phyloP scores from a whole-genome alignment of 129 eudicot species.

The Tanacetum coccineum region DNA sequence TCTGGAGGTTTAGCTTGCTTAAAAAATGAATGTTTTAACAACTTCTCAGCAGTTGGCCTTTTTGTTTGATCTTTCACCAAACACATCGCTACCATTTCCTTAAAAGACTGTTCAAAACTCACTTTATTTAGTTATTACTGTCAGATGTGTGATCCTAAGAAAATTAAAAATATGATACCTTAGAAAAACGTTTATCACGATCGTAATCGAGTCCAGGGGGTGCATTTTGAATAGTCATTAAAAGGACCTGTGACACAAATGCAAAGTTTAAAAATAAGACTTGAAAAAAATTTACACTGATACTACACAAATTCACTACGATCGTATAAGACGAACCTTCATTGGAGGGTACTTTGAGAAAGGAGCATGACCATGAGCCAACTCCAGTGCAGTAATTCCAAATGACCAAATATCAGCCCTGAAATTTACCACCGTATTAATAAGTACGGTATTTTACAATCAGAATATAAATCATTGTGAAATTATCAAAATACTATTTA shows the following conservation, averaged over 20 bases:
- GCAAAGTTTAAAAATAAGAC: slow-evolving; percentile 1
- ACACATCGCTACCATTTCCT: slow-evolving; percentile 99
- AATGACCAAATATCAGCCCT: slow-evolving; percentile 99
- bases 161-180: slow-evolving; percentile 48
- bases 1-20: slow-evolving; percentile 91
- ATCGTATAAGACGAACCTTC: slow-evolving; percentile 53
- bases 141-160: neutral
- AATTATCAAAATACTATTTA: slow-evolving; percentile 7
- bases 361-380: slow-evolving; percentile 99
- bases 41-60: slow-evolving; percentile 93
- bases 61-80: slow-evolving; percentile 98
- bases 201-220: slow-evolving; percentile 99
- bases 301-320: slow-evolving; percentile 7
- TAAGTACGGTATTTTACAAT: slow-evolving; percentile 7
- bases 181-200: slow-evolving; percentile 94
- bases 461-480: slow-evolving; percentile 1
- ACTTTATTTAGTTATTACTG: slow-evolving; percentile 15
- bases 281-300: neutral
- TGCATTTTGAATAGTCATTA: slow-evolving; percentile 98
- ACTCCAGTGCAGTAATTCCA: slow-evolving; percentile 95
- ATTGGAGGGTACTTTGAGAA: slow-evolving; percentile 99
- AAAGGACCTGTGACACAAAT: slow-evolving; percentile 60
- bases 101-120: slow-evolving; percentile 67
- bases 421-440: slow-evolving; percentile 13
- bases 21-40: slow-evolving; percentile 90